Conservation (phyloP, 2,329 filamentous ascomycete species). For the Colletotrichum sp. region DNA sequence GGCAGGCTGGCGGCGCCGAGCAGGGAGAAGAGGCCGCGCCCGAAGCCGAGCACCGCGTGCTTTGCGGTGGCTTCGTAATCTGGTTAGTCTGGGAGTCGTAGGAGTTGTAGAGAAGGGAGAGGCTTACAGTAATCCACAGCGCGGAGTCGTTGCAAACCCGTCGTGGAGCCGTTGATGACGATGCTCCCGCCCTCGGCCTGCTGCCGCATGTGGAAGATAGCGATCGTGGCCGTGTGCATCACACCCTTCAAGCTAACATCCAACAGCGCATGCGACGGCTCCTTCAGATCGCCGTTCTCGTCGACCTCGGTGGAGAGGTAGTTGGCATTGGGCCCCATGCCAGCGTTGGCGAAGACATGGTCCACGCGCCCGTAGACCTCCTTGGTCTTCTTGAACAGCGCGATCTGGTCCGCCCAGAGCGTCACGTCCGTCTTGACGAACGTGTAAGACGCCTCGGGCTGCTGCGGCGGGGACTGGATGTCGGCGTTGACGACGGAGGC, state of each 20-base stretch:
- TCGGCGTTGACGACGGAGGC: constrained; percentile 62
- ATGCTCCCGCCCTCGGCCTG: constrained; percentile 55
- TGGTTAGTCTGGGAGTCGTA: not conserved
- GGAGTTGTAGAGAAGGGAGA: fast-evolving
- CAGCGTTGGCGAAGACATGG: constrained; percentile 75
- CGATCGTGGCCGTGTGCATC: constrained; percentile 55
- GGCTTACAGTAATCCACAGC: constrained; percentile 54
- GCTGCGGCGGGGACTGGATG: constrained; percentile 44
- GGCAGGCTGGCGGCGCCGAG: constrained; percentile 41
- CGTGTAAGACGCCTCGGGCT: constrained; percentile 31
- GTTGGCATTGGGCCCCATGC: constrained; percentile 50
- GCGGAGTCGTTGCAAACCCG: constrained; percentile 54
- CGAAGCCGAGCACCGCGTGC: constrained; percentile 59
- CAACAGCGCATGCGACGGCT: constrained; percentile 46
- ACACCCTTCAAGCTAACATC: constrained; percentile 56
- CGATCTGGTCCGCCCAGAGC: constrained; percentile 52
- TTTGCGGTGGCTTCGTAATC: constrained; percentile 50
- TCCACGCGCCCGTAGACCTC: constrained; percentile 76
- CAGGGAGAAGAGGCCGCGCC: constrained; percentile 48
- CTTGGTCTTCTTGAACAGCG: constrained; percentile 56
- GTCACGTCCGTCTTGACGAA: constrained; percentile 54
- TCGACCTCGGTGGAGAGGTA: constrained; percentile 54
- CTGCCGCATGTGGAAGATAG: constrained; percentile 54
- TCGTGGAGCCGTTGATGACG: constrained; percentile 57
- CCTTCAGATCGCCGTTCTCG: constrained; percentile 50